Conservation (phyloP, 2,329 filamentous ascomycete genomes). For the Aspergillus caelatus region DNA sequence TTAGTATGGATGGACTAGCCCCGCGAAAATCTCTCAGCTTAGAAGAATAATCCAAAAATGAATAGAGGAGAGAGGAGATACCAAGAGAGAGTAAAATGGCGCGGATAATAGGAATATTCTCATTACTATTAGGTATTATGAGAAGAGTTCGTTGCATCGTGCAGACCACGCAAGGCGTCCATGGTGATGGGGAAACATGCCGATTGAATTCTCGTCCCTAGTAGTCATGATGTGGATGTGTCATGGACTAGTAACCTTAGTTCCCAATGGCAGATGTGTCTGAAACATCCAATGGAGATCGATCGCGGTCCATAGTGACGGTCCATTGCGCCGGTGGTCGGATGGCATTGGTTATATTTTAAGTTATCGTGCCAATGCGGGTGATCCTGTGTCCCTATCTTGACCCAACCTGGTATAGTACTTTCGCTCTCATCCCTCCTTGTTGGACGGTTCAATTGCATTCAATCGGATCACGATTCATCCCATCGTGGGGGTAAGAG, state of each 20-base stretch:
- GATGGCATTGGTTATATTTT: not conserved
- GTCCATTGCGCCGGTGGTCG: not conserved
- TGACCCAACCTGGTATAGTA: not conserved
- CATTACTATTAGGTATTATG: not conserved
- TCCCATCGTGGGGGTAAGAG: not conserved
- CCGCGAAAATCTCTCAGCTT: not conserved
- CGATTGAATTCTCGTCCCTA: not conserved
- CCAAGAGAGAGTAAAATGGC: not conserved
- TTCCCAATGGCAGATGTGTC: not conserved
- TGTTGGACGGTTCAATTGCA: not conserved
- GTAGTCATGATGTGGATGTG: slow-evolving; percentile 2
- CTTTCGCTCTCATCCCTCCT: too few relatives aligned
- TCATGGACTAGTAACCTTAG: slow-evolving; percentile 5
- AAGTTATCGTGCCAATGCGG: slow-evolving; percentile 6
- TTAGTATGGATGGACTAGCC: not conserved
- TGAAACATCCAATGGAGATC: slow-evolving; percentile 1
- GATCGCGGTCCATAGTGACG: not conserved
- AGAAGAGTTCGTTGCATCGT: not conserved
- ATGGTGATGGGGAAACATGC: not conserved
- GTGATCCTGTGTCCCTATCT: not conserved
- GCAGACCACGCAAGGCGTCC: not conserved
- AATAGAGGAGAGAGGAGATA: not conserved
- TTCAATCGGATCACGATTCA: not conserved
- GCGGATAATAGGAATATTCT: not conserved
- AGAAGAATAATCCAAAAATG: not conserved